These are phyloP conservation scores for Eremothecium coryli DNA, from an alignment of 1,139 yeast genomes.

Conservation along the genomic window DNA sequence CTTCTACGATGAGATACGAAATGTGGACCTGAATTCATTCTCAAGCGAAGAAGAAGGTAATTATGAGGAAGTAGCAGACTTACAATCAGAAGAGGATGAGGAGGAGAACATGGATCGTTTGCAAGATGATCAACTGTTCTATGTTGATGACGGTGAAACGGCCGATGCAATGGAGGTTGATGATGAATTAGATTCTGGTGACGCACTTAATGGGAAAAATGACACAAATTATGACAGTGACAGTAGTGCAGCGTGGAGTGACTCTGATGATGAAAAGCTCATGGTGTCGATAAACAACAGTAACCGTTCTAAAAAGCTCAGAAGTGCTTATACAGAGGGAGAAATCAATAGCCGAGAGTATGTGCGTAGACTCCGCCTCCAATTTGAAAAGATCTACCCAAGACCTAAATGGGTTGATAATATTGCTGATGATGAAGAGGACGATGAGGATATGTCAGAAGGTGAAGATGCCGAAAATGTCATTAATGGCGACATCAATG, in stretches of 20 bases:
- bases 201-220: conserved; percentile 28
- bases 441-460: conserved; percentile 29
- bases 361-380: conserved; percentile 63
- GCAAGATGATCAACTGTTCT: conserved; percentile 54
- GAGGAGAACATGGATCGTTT: conserved; percentile 30
- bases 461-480: conserved; percentile 33
- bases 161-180: conserved; percentile 34
- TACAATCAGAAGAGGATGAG: conserved; percentile 31
- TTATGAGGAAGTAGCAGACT: conserved; percentile 23
- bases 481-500: conserved; percentile 40
- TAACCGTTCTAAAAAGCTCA: conserved; percentile 61
- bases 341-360: conserved; percentile 58
- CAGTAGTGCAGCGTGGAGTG: conserved; percentile 65
- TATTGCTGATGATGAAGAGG: conserved; percentile 27
- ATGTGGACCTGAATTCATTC: conserved; percentile 42
- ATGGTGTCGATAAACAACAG: conserved; percentile 51
- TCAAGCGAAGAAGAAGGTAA: conserved; percentile 31
- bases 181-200: conserved; percentile 37
- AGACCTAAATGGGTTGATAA: conserved; percentile 73
- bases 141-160: conserved; percentile 48
- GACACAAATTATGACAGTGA: conserved; percentile 22
- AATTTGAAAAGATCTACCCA: conserved; percentile 81
- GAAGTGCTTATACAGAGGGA: conserved; percentile 54
- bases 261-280: conserved; percentile 80
- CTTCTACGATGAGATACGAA: conserved; percentile 57